Base-by-base conservation (phyloP, 192 early-diverging fungal species). In the Coemansia sp. region DNA sequence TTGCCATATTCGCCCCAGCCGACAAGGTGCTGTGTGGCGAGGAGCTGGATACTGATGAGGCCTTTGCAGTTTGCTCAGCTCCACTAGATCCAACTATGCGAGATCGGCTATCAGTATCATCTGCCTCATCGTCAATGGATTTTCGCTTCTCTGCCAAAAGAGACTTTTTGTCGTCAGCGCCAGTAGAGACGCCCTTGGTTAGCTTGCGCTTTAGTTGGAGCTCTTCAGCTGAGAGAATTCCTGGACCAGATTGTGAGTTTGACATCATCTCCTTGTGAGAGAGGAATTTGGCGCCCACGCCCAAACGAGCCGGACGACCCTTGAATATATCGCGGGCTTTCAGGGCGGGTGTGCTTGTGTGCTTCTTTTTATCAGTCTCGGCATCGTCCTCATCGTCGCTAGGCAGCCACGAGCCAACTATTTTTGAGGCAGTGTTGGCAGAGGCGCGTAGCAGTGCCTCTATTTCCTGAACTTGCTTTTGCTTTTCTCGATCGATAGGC, bases 391-490 rank as follows among this genome's bases (percentile, higher is more conserved):
- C 38, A 11, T 63, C 63, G 32, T 50, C 46, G 35, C 66, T 68
- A 17, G 57, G 50, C 21, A 81, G 67, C 78, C 78, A 81, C 23
- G 63, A 63, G 49, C 67, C 60, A 16, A 81, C 70, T 37, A 81
- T 10, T n/a, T 75, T 68, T 37, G 78, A 69, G 23, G 74, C 78
- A 17, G 67, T 64, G 35, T 70, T 81, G 70, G 74, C 78, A 13
- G 78, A 81, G 35, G 78, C 78, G 3, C 78, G 78, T 13, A 81
- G 64, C 71, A 61, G 74, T 11, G 78, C 78, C 49, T 81, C 78
- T 53, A 81, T 67, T 67, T 81, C 78, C 64, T 76, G 78, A 26
- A 62, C 74, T 50, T 76, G 63, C 60, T 72, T 68, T 4, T 68
- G 67, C 63, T 69, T 75, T 57, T 62, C 70, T 64, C 75, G 75